These are phyloP conservation scores for Sclerotinia subarctica DNA, from an alignment of 2,329 filamentous ascomycete genomes.

Conservation along the genomic window DNA sequence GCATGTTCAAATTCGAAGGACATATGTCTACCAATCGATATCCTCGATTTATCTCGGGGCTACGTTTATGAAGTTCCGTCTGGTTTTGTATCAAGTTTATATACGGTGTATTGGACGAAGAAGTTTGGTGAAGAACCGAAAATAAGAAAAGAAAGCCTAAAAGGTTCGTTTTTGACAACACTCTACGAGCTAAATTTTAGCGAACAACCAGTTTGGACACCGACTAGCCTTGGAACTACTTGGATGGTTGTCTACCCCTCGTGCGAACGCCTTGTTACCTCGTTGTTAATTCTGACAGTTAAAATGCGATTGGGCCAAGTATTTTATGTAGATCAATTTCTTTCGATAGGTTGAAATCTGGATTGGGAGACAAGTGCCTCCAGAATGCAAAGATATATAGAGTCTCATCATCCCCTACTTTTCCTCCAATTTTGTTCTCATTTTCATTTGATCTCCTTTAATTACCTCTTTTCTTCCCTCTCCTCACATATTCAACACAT, in stretches of 20 bases:
- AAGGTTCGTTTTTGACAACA: conserved; percentile 7
- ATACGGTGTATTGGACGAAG: neutral
- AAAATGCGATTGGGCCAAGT: conserved; percentile 11
- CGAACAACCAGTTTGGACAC: neutral
- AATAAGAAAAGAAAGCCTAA: neutral
- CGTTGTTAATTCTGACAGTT: neutral
- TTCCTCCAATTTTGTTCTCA: neutral
- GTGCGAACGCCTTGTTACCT: neutral
- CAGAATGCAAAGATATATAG: neutral
- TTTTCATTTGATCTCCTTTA: neutral
- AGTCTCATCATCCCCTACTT: neutral
- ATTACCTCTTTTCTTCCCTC: neutral
- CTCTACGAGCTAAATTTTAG: neutral
- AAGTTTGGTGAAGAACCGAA: neutral
- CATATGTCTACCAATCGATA: neutral
- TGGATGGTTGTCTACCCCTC: neutral
- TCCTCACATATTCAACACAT: neutral
- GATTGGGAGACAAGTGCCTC: neutral
- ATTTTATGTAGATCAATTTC: neutral
- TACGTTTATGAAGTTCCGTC: neutral
- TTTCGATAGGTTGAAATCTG: neutral
- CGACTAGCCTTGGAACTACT: neutral
- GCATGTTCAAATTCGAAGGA: neutral
- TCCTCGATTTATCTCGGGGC: neutral
- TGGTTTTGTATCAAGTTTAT: neutral